Evolutionary conservation across 148 eudicot species (phyloP).

Genomic region (Tetragonia tetragonoides): DNA sequence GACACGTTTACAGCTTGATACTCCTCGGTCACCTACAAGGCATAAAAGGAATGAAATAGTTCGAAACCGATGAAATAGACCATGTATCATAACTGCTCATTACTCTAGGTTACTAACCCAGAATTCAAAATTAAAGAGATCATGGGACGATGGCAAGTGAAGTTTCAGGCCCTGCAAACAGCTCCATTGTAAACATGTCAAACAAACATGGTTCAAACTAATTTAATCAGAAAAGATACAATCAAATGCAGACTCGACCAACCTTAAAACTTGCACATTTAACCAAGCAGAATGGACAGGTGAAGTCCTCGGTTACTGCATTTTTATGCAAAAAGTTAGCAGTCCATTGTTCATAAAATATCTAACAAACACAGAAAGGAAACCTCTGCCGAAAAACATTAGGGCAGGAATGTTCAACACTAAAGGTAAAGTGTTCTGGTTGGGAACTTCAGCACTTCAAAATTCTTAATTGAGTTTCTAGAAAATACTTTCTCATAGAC

Average conservation of each 20-base stretch:
- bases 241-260: constrained; percentile 3
- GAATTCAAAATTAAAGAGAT: constrained; percentile 79
- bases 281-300: constrained; percentile 93
- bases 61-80: not conserved
- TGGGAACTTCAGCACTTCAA: not conserved
- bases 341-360: not conserved
- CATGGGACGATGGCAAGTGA: constrained; percentile 78
- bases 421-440: not conserved
- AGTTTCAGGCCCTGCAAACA: constrained; percentile 63
- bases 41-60: constrained; percentile 8
- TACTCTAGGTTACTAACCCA: constrained; percentile 62
- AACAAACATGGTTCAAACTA: not conserved
- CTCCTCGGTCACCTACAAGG: constrained; percentile 65
- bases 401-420: not conserved
- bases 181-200: not conserved
- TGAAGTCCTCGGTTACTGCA: constrained; percentile 91
- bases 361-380: not conserved
- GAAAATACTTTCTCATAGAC: not conserved
- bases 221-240: not conserved
- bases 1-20: constrained; percentile 83
- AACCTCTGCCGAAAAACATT: not conserved
- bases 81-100: not conserved
- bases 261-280: constrained; percentile 90
- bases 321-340: constrained; percentile 1
- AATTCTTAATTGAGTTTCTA: not conserved